These are phyloP conservation scores for Xerocomellus intermedius DNA, from an alignment of 768 basidiomycete genomes.

Conservation along the genomic window DNA sequence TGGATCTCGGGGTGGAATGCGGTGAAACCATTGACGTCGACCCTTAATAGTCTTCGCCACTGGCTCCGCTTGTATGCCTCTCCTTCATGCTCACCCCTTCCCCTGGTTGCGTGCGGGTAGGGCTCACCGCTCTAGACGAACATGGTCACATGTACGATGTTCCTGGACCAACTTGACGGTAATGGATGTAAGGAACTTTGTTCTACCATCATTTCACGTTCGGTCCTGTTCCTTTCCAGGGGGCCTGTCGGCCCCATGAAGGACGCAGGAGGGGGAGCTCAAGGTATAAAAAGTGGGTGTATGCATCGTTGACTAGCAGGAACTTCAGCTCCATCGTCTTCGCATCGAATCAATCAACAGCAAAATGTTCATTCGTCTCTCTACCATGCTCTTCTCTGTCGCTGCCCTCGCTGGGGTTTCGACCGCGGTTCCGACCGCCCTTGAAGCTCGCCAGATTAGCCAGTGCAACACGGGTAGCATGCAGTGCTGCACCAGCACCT, in stretches of 20 bases:
- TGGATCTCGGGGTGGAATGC: neutral
- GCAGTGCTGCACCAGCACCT: conserved; percentile 3
- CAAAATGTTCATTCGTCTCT: neutral
- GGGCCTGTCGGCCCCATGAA: too few species aligned
- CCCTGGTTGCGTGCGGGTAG: neutral
- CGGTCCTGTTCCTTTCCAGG: neutral
- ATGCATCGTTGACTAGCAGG: neutral
- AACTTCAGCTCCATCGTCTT: neutral
- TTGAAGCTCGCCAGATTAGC: neutral
- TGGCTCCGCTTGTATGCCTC: neutral
- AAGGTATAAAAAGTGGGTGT: neutral
- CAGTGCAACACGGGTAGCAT: conserved; percentile 42
- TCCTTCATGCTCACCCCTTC: neutral
- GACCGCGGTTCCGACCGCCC: neutral
- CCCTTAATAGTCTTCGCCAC: neutral
- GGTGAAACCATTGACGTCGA: neutral
- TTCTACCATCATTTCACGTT: neutral
- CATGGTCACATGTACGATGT: neutral
- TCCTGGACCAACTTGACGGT: neutral
- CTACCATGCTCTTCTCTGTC: neutral
- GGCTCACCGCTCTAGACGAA: neutral
- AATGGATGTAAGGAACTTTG: neutral
- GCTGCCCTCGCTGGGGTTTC: neutral
- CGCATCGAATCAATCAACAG: neutral
- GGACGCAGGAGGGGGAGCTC: neutral